Base-by-base conservation (phyloP, 371 early-diverging fungal genomes). In the Zychaea mexicana region DNA sequence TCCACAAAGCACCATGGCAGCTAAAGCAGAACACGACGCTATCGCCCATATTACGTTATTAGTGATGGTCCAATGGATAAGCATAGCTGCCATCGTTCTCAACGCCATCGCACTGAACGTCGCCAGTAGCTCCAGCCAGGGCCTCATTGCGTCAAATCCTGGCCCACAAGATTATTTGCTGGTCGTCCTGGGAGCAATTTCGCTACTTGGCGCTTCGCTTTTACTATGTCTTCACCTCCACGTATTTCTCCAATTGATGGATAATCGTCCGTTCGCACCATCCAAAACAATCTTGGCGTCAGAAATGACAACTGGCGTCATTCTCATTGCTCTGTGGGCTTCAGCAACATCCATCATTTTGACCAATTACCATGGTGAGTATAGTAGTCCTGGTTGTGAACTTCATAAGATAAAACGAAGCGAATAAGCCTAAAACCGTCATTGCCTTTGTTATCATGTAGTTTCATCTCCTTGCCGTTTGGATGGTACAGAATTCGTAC, bases 21-120 rank as follows among this genome's bases (percentile, higher is more conserved):
- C 12, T 33, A 68, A 69, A 65, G 58, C 60, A 24, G 65, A 49
- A 42, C 45, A 46, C 28, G 38, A 60, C 26, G 67, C 61, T 8
- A 21, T 67, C 10, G 59, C 71, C 19, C 71, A 76, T 38, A 70
- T 70, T 15, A 46, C 31, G 26, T 46, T 73, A 7, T 42, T 77
- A 30, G 46, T 71, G 26, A 13, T 68, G 21, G 61, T 73, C 31
- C 77, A 77, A 62, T 73, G 72, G 72, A 70, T 68, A 15, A 77
- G 77, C 58, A 64, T 74, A n/a, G 52, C 67, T 26, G 68, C 66
- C 30, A 65, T 77, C 21, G 52, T 69, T 3, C 49, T 74, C 15
- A 77, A 77, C 57, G 69, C 53, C 5, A 19, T 69, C 5, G 67
- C 65, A 7, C 42, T 71, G 10, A 30, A 56, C 10, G 39, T 28